These are phyloP conservation scores for Phialocephala sp. DNA, from an alignment of 2,329 filamentous ascomycete genomes.

Conservation along the genomic window DNA sequence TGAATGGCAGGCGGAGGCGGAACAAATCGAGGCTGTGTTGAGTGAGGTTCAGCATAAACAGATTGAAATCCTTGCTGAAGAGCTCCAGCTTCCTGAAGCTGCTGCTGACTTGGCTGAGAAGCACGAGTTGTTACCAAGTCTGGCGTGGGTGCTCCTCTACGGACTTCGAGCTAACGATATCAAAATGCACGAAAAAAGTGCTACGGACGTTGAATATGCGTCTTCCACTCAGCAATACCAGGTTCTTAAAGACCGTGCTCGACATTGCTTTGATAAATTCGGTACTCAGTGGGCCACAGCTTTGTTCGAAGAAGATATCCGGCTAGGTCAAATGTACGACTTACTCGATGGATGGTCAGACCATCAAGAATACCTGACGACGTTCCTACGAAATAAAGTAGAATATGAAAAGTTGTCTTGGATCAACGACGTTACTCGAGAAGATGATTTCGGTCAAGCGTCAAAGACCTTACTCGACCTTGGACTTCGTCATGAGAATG, in stretches of 20 bases:
- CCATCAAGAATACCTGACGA: constrained; percentile 72
- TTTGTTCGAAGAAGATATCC: constrained; percentile 80
- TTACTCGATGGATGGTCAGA: constrained; percentile 76
- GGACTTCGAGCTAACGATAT: constrained; percentile 29
- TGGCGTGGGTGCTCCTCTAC: constrained; percentile 54
- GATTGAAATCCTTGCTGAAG: constrained; percentile 50
- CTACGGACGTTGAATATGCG: constrained; percentile 22
- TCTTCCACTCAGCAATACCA: constrained; percentile 5
- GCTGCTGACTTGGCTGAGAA: constrained; percentile 67
- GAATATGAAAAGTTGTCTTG: constrained; percentile 81
- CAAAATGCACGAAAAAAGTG: constrained; percentile 16
- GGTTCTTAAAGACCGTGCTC: constrained; percentile 38
- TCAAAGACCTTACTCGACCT: constrained; percentile 72
- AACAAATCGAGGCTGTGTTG: constrained; percentile 51
- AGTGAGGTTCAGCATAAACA: constrained; percentile 50
- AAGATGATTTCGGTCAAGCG: constrained; percentile 76
- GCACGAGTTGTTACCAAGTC: constrained; percentile 65
- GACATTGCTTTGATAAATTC: constrained; percentile 55
- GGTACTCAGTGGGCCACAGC: constrained; percentile 64
- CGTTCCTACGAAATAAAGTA: constrained; percentile 75
- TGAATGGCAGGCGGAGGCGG: constrained; percentile 53
- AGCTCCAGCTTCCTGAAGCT: constrained; percentile 59
- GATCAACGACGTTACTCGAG: constrained; percentile 89
- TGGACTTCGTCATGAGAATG: constrained; percentile 73
- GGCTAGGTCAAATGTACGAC: constrained; percentile 66